A percentile compares a stretch with the other conserved stretches of the same genome.
Evolutionary conservation across 2,329 filamentous ascomycete genomes (phyloP).

Genomic region (Aspergillus bombycis): DNA sequence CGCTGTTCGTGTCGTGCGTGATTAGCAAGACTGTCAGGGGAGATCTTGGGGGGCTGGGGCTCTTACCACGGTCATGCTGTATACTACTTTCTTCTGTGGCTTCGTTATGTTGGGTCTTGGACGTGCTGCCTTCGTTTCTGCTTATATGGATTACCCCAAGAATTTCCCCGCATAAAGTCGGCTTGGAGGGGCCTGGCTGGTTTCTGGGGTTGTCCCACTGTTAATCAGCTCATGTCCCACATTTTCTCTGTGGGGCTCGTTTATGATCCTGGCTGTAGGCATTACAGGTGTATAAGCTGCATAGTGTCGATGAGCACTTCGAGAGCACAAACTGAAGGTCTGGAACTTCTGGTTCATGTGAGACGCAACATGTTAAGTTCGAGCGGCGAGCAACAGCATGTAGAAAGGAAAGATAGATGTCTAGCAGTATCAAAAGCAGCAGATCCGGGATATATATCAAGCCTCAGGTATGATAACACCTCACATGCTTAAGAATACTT

Average conservation of each 20-base stretch:
- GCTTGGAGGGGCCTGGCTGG: neutral
- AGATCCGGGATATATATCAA: too few relatives aligned
- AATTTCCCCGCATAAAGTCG: neutral
- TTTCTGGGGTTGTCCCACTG: neutral
- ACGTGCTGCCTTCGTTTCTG: neutral
- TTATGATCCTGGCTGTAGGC: neutral
- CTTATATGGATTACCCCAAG: neutral
- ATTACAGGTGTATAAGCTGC: too few relatives aligned
- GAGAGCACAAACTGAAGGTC: too few relatives aligned
- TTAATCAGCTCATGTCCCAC: neutral
- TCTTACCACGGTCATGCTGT: neutral
- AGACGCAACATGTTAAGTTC: too few relatives aligned
- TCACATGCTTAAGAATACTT: too few relatives aligned
- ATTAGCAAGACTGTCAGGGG: neutral
- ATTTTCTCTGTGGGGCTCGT: neutral
- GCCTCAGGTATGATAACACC: too few relatives aligned
- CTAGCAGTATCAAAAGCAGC: too few relatives aligned
- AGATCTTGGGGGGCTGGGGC: too few relatives aligned
- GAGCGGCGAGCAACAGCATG: too few relatives aligned
- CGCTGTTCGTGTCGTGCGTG: neutral
- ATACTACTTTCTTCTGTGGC: neutral
- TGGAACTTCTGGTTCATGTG: too few relatives aligned
- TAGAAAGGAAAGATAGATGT: too few relatives aligned
- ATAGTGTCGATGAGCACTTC: too few relatives aligned
- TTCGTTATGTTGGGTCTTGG: neutral